Percentiles rank a stretch among this genome's conserved stretches.
Conservation (phyloP, 2,329 filamentous ascomycete genomes). For the Penicillium sp. region DNA sequence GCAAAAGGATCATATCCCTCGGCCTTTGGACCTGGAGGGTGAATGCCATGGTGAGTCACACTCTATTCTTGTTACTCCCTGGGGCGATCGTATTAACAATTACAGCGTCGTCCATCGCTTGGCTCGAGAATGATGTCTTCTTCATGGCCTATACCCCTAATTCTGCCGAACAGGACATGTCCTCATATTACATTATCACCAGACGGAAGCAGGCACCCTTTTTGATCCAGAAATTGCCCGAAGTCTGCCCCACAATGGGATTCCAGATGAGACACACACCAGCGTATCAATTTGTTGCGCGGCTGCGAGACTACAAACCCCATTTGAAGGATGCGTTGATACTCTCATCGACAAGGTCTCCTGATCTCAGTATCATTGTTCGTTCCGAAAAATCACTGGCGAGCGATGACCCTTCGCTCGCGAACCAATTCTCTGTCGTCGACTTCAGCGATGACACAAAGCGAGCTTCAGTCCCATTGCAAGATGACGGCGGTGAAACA, state of each 20-base stretch:
- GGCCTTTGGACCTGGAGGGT: constrained; percentile 61
- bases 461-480: constrained; percentile 77
- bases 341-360: constrained; percentile 72
- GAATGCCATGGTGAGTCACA: constrained; percentile 61
- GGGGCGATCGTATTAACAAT: constrained; percentile 2
- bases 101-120: constrained; percentile 69
- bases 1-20: constrained; percentile 72
- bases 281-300: constrained; percentile 71
- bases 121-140: constrained; percentile 86
- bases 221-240: constrained; percentile 67
- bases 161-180: constrained; percentile 54
- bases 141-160: constrained; percentile 70
- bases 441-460: constrained; percentile 61
- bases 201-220: constrained; percentile 60
- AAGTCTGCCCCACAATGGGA: constrained; percentile 69
- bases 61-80: background rate
- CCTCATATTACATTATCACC: constrained; percentile 74
- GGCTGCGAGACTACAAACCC: constrained; percentile 75
- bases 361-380: constrained; percentile 73
- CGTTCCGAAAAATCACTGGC: constrained; percentile 66
- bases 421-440: constrained; percentile 61
- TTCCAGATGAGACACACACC: constrained; percentile 53
- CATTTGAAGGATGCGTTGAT: constrained; percentile 76
- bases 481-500: constrained; percentile 62
- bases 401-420: constrained; percentile 56